A percentile compares a stretch with the other conserved stretches of the same genome.
These are phyloP conservation scores for Cerioporus squamosus DNA, from an alignment of 1,284 basidiomycete genomes.

Conservation along the genomic window DNA sequence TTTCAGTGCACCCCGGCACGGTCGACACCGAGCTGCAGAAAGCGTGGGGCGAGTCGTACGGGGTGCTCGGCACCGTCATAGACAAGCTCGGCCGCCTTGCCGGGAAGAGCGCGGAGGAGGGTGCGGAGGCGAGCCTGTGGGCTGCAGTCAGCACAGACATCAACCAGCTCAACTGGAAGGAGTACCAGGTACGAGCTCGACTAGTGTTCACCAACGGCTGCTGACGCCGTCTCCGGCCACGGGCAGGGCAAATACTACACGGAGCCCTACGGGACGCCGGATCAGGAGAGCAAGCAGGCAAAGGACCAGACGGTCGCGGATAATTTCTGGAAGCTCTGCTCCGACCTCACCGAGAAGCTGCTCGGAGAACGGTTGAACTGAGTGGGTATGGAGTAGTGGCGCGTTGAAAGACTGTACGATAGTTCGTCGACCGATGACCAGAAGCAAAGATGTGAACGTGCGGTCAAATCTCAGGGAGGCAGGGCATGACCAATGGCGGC, in stretches of 20 bases:
- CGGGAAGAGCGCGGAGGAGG: conserved; percentile 35
- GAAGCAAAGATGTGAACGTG: too few relatives aligned
- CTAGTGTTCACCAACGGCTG: neutral
- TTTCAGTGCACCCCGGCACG: conserved; percentile 36
- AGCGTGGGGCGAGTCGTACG: conserved; percentile 33
- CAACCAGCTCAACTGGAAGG: conserved; percentile 33
- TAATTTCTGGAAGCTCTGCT: conserved; percentile 35
- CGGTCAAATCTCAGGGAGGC: too few relatives aligned
- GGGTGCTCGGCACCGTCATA: conserved; percentile 28
- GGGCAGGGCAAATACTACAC: conserved; percentile 35
- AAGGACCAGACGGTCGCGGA: conserved; percentile 28
- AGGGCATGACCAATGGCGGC: too few relatives aligned
- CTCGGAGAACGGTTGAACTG: conserved; percentile 30
- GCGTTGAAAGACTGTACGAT: conserved; percentile 12
- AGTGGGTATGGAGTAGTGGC: neutral
- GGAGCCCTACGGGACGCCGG: conserved; percentile 34
- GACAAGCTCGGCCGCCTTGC: conserved; percentile 26
- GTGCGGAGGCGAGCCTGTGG: conserved; percentile 38
- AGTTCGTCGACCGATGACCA: too few relatives aligned
- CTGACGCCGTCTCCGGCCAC: too few relatives aligned
- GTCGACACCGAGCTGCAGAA: conserved; percentile 37
- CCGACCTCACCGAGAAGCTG: conserved; percentile 29
- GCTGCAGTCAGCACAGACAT: conserved; percentile 36
- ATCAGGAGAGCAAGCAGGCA: conserved; percentile 30
- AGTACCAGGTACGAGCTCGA: conserved; percentile 29